Conservation (phyloP, 345 rosid genomes). For the Trapa bicornis region DNA sequence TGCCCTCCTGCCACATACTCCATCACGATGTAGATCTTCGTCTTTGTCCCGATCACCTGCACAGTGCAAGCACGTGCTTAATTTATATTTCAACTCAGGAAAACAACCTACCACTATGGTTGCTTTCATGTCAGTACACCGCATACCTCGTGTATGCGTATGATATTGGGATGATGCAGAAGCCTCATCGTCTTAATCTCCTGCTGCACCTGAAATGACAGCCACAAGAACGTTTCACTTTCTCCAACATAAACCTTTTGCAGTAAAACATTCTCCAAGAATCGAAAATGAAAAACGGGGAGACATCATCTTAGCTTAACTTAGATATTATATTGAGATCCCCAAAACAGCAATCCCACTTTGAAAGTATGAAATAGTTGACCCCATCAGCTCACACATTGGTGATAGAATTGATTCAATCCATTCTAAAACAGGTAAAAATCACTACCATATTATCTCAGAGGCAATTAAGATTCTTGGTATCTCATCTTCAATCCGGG, state of each 20-base stretch:
- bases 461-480: too few relatives aligned
- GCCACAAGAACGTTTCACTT: not conserved
- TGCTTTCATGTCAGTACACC: not conserved
- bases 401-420: too few relatives aligned
- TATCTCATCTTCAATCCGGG: not conserved
- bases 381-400: too few relatives aligned
- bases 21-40: constrained; percentile 80
- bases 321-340: too few relatives aligned
- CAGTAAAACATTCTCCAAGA: not conserved
- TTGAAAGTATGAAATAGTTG: too few relatives aligned
- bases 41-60: constrained; percentile 81
- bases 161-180: constrained; percentile 69
- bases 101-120: not conserved
- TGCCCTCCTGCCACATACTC: constrained; percentile 78
- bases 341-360: too few relatives aligned
- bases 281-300: not conserved
- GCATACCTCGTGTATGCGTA: constrained; percentile 65
- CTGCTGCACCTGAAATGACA: constrained; percentile 39
- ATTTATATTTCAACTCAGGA: not conserved
- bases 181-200: constrained; percentile 90
- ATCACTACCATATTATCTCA: too few relatives aligned
- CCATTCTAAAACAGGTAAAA: too few relatives aligned
- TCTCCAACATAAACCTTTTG: not conserved
- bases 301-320: too few relatives aligned
- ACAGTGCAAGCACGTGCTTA: not conserved